phyloP scores from a whole-genome alignment of 2,329 filamentous ascomycete genomes.

The Stemphylium vesicarium region DNA sequence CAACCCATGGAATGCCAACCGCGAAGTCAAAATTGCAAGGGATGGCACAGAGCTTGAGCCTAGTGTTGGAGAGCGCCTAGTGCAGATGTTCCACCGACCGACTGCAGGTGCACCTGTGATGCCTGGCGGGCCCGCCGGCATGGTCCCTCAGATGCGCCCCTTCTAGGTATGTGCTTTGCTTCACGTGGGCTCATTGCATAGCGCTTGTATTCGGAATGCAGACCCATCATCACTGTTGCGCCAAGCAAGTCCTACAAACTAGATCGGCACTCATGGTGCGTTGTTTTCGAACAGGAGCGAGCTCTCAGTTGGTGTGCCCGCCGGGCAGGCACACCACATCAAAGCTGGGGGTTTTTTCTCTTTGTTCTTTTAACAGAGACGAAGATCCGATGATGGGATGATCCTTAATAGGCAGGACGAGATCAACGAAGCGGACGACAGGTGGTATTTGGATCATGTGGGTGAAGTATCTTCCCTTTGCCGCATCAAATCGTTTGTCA shows the following conservation, averaged over 20 bases:
- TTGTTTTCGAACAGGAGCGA: slow-evolving; percentile 1
- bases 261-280: neutral
- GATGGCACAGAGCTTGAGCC: slow-evolving; percentile 95
- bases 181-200: slow-evolving; percentile 5
- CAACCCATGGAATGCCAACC: slow-evolving; percentile 94
- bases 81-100: slow-evolving; percentile 72
- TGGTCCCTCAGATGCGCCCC: slow-evolving; percentile 40
- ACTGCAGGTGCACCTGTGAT: slow-evolving; percentile 29
- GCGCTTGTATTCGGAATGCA: slow-evolving; percentile 5
- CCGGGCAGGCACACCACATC: slow-evolving; percentile 1
- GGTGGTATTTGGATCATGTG: neutral
- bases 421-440: neutral
- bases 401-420: slow-evolving; percentile 4
- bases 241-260: neutral
- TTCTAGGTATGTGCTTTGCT: slow-evolving; percentile 23
- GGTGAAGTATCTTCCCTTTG: slow-evolving; percentile 10
- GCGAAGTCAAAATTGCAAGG: slow-evolving; percentile 93
- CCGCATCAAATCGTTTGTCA: slow-evolving; percentile 5
- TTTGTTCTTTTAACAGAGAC: neutral
- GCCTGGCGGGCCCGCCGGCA: slow-evolving; percentile 28
- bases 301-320: neutral
- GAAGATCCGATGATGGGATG: slow-evolving; percentile 5
- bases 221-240: neutral
- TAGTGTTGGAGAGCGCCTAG: slow-evolving; percentile 74
- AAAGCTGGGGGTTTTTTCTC: neutral